phyloP scores from a whole-genome alignment of 805 yeast species.

The Candida corydali region DNA sequence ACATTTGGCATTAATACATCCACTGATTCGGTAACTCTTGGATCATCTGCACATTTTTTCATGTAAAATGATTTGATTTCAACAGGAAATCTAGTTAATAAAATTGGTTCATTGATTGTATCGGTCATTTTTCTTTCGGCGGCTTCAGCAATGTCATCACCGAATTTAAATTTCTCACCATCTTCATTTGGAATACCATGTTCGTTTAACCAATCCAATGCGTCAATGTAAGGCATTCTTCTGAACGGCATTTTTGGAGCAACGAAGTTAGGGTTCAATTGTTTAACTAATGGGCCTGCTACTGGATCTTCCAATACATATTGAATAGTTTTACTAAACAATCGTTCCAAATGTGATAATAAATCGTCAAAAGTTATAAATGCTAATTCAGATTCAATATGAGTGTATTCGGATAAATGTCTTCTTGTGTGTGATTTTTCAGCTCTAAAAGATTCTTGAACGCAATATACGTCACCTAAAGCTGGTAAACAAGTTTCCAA shows the following conservation, averaged over 20 bases:
- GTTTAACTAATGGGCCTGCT: conserved; percentile 84
- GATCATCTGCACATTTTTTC: conserved; percentile 87
- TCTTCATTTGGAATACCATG: conserved; percentile 93
- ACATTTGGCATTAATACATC: conserved; percentile 99
- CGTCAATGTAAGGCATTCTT: conserved; percentile 88
- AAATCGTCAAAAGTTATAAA: conserved; percentile 85
- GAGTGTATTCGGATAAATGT: conserved; percentile 95
- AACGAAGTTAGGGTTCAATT: conserved; percentile 86
- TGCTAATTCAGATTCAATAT: conserved; percentile 90
- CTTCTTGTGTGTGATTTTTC: conserved; percentile 98
- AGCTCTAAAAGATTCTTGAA: conserved; percentile 98
- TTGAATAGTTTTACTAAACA: conserved; percentile 65
- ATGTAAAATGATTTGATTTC: conserved; percentile 97
- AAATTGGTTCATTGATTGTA: conserved; percentile 85
- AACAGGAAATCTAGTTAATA: conserved; percentile 91
- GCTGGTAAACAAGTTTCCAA: conserved; percentile 95
- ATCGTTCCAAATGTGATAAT: conserved; percentile 76
- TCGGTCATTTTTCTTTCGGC: conserved; percentile 99
- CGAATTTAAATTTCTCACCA: conserved; percentile 87
- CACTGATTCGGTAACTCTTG: conserved; percentile 94
- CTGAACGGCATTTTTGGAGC: conserved; percentile 83
- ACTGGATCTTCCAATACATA: conserved; percentile 84
- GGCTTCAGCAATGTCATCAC: conserved; percentile 99
- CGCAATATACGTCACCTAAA: conserved; percentile 93
- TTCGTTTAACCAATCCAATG: conserved; percentile 94